Evolutionary conservation across 2,329 filamentous ascomycete genomes (phyloP).

Genomic region (Ophiostoma quercus): DNA sequence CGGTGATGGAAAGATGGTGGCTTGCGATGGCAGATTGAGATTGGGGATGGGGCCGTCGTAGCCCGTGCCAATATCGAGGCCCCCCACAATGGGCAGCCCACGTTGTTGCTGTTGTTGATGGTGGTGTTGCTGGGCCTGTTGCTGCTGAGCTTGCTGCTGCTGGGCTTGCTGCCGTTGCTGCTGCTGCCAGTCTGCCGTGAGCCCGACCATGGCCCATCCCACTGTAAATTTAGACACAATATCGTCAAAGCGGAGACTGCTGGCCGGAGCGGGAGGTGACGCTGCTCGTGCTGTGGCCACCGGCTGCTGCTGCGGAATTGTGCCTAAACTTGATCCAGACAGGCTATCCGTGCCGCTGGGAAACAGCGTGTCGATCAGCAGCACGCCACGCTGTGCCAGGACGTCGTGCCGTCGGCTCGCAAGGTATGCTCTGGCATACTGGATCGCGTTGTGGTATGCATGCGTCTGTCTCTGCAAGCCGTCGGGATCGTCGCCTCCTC

Average conservation of each 20-base stretch:
- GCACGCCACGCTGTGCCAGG: slow-evolving; percentile 28
- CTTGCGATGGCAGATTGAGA: slow-evolving; percentile 12
- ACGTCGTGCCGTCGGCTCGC: slow-evolving; percentile 26
- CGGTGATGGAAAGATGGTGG: slow-evolving; percentile 11
- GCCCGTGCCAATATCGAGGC: slow-evolving; percentile 4
- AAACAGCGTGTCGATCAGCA: slow-evolving; percentile 28
- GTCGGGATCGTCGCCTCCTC: neutral
- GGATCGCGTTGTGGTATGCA: slow-evolving; percentile 24
- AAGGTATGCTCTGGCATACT: slow-evolving; percentile 25
- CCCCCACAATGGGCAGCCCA: neutral
- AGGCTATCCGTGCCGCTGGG: slow-evolving; percentile 15
- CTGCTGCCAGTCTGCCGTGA: slow-evolving; percentile 22
- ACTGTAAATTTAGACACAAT: slow-evolving; percentile 25
- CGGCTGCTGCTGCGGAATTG: neutral
- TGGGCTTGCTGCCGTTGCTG: slow-evolving; percentile 17
- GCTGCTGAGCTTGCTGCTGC: neutral
- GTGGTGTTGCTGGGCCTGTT: neutral
- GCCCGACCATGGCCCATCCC: slow-evolving; percentile 26
- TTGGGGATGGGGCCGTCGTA: slow-evolving; percentile 13
- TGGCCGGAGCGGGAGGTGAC: neutral
- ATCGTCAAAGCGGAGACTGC: slow-evolving; percentile 25
- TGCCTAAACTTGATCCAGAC: neutral
- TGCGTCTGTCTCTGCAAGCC: slow-evolving; percentile 10
- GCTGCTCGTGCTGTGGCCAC: neutral
- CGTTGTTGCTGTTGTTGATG: slow-evolving; percentile 9